Evolutionary conservation across 2,329 filamentous ascomycete genomes (phyloP), one percentile per base, ranked within the genome.

Genomic region (Nannizzia gypsea): DNA sequence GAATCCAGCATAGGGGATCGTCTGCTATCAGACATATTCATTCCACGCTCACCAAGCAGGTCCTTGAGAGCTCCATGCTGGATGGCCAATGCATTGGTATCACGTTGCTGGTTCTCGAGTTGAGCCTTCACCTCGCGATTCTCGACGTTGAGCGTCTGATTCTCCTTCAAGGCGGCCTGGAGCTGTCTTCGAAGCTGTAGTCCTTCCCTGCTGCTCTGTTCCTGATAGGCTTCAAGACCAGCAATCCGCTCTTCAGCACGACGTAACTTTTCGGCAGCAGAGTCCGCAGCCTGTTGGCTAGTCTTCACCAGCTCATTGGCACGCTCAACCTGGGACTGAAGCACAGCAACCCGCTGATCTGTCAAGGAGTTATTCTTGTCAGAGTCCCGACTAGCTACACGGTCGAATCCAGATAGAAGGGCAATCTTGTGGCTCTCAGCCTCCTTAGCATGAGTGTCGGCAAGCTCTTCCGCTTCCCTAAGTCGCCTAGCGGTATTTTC

Each of bases 191-290:
- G 85, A 65, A 97, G 90, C 38, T 86, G 84, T 59, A 99, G 84
- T 56, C 90, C 90, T 73, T 99, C 95, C 50, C 93, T 84, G 73
- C 91, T 97, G 3, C 91, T 88, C 74, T 99, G 93, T 70, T 99
- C 93, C 74, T 99, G 93, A 72, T 97, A 97, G 28, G 90, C 89
- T 72, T 99, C 93, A 2, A 99, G 81, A 5, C 93, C 93, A 3
- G 93, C 95, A 71, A 99, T 97, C 46, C 93, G 86, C 76, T 97
- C 95, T 74, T 99, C 95, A 2, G 93, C 93, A 61, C 87, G 87
- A 58, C 93, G 87, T 58, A 99, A 80, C 71, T 91, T 95, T 69
- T 96, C 90, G 0, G 90, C 87, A 2, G 91, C 90, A 26, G 80
- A 76, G 71, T 99, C 90, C 0, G 91, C 92, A 61, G 95, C 91